phyloP scores from a whole-genome alignment of 176 grass and related monocot genomes.

The Thinopyrum elongatum region DNA sequence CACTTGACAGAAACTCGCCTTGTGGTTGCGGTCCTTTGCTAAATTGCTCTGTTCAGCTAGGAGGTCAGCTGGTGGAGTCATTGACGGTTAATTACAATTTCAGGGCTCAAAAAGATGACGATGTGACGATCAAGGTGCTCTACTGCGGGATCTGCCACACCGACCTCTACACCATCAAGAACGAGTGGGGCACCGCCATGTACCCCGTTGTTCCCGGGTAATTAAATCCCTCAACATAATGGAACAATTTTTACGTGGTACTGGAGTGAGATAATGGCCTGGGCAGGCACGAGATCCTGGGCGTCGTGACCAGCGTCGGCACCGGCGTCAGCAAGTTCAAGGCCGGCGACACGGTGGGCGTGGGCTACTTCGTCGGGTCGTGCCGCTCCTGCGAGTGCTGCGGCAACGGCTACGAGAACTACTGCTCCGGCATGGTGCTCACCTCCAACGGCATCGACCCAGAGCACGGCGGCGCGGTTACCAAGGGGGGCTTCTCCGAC shows the following conservation, averaged over 20 bases:
- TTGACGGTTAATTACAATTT: not conserved
- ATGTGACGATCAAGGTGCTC: conserved; percentile 77
- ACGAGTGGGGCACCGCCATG: conserved; percentile 60
- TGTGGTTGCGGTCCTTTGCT: too few species aligned
- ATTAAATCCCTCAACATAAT: not conserved
- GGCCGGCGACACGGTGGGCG: conserved; percentile 58
- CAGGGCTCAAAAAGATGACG: conserved; percentile 45
- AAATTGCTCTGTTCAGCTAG: too few species aligned
- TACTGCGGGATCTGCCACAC: conserved; percentile 82
- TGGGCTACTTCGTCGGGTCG: conserved; percentile 60
- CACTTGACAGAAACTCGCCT: too few species aligned
- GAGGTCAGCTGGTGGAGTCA: not conserved
- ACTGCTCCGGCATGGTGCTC: conserved; percentile 45
- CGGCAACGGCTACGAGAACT: conserved; percentile 49
- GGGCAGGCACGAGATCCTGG: conserved; percentile 56
- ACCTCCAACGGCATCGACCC: conserved; percentile 57
- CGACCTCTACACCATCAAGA: conserved; percentile 60
- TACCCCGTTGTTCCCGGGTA: conserved; percentile 81
- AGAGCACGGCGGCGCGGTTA: conserved; percentile 40
- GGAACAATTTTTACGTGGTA: not conserved
- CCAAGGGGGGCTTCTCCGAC: conserved; percentile 62
- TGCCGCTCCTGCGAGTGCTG: conserved; percentile 65
- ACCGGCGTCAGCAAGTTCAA: conserved; percentile 47
- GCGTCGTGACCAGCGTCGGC: conserved; percentile 46
- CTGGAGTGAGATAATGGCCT: not conserved